Base-by-base conservation (phyloP, 2,329 filamentous ascomycete species). In the Immersiporthe knoxdaviesiana region DNA sequence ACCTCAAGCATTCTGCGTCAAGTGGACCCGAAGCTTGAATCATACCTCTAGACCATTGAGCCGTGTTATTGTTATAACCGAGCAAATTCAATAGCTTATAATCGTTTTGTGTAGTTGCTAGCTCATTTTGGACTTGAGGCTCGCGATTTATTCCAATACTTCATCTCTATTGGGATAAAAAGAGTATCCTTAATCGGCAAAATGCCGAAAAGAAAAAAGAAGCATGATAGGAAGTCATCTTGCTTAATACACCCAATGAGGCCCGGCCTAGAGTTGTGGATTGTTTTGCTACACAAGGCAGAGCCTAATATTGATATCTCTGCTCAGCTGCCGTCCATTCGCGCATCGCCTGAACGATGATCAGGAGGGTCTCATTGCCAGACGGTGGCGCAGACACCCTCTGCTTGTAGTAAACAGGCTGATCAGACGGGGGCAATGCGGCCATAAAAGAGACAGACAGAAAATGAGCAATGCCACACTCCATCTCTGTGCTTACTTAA, bases 21-120 rank as follows among this genome's bases (percentile, higher is more conserved):
- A n/a, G 44, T 47, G 44, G 44, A 65, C 62, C 66, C 66, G 66
- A 68, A 68, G 66, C 66, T 50, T 63, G 66, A 68, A 68, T 68
- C 66, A 68, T 68, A 68, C 66, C 66, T 61, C 66, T 68, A 68
- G 66, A 68, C 66, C 66, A 68, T 54, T 63, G 65, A 56, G 66
- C 66, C 66, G 12, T 12, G 44, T 47, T 47, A n/a, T n/a, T 47
- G 44, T 47, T n/a, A n/a, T n/a, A n/a, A 3, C 21, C 21, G 1
- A 2, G 44, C 10, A 47, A 47, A 47, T 47, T 16, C n/a, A 47
- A 1, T 47, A 10, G 7, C 3, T 6, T 47, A 47, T 47, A 44
- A n/a, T 5, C 18, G 8, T 11, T 21, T 1, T 14, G 3, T 16
- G 5, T 16, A 5, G 14, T 41, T 18, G 6, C 14, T 39, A 39